These are phyloP conservation scores for Claviceps spartinae DNA, from an alignment of 2,329 filamentous ascomycete species.

Conservation along the genomic window DNA sequence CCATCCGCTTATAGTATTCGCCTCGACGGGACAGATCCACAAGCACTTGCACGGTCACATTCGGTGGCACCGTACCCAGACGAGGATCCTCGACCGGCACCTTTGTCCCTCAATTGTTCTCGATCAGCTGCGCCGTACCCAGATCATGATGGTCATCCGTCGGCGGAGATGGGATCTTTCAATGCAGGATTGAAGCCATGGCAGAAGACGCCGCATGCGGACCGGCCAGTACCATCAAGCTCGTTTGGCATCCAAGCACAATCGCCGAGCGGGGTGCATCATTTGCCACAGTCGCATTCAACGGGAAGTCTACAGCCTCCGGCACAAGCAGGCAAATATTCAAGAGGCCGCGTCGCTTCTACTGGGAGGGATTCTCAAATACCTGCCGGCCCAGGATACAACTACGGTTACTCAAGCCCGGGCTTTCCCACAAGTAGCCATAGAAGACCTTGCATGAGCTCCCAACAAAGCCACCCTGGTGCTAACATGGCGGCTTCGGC, in stretches of 20 bases:
- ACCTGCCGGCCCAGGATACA: conserved; percentile 5
- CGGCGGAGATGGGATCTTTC: conserved; percentile 23
- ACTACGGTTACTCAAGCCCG: conserved; percentile 27
- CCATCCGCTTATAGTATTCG: conserved; percentile 39
- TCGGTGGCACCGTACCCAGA: conserved; percentile 57
- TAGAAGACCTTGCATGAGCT: conserved; percentile 13
- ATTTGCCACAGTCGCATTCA: conserved; percentile 30
- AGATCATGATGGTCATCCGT: conserved; percentile 31
- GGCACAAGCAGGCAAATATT: conserved; percentile 10
- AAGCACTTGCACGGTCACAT: conserved; percentile 28
- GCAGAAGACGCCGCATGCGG: conserved; percentile 29
- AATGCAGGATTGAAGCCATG: conserved; percentile 36
- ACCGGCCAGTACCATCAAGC: conserved; percentile 34
- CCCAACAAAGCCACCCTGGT: conserved; percentile 12
- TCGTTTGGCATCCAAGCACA: conserved; percentile 42
- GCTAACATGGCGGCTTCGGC: conserved; percentile 20
- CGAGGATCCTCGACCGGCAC: conserved; percentile 43
- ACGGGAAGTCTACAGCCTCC: conserved; percentile 32
- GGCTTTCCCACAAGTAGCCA: conserved; percentile 11
- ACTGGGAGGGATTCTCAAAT: conserved; percentile 31
- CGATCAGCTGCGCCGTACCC: conserved; percentile 39
- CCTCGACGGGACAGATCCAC: conserved; percentile 20
- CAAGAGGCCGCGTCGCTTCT: conserved; percentile 29
- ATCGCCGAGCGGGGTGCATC: conserved; percentile 15
- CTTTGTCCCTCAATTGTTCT: conserved; percentile 29